Percentiles rank a stretch among this genome's conserved stretches.
phyloP scores from a whole-genome alignment of 176 grass and related monocot genomes.

The Aegilops tauschii region DNA sequence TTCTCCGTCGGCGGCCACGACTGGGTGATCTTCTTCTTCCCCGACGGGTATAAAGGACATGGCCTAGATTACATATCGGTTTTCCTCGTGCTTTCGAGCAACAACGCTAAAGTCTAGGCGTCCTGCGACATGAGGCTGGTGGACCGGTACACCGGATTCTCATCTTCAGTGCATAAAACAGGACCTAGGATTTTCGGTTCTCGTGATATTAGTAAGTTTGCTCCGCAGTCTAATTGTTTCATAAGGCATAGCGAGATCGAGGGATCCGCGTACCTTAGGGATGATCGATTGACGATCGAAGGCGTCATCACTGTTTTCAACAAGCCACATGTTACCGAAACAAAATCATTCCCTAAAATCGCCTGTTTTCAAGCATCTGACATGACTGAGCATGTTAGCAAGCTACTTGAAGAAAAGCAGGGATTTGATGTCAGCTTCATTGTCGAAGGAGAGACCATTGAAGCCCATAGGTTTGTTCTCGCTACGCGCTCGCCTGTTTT shows the following conservation, averaged over 20 bases:
- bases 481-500: background rate
- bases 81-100: too few relatives aligned
- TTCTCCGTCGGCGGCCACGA: background rate
- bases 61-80: background rate
- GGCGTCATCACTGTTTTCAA: background rate
- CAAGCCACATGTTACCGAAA: background rate
- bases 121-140: background rate
- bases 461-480: constrained; percentile 28
- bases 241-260: background rate
- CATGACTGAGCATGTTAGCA: background rate
- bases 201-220: background rate
- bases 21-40: background rate
- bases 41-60: background rate
- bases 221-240: background rate
- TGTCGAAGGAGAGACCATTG: background rate
- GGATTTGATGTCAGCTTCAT: too few relatives aligned
- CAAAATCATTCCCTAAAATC: background rate
- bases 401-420: too few relatives aligned
- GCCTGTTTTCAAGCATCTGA: background rate
- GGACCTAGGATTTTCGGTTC: too few relatives aligned
- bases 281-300: background rate
- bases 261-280: background rate
- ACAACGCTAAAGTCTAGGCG: too few relatives aligned
- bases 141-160: too few relatives aligned
- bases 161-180: too few relatives aligned